A percentile compares a stretch with the other conserved stretches of the same genome.
Evolutionary conservation across 73 alveolate species (phyloP).

Genomic region (Stentor roeselii): DNA sequence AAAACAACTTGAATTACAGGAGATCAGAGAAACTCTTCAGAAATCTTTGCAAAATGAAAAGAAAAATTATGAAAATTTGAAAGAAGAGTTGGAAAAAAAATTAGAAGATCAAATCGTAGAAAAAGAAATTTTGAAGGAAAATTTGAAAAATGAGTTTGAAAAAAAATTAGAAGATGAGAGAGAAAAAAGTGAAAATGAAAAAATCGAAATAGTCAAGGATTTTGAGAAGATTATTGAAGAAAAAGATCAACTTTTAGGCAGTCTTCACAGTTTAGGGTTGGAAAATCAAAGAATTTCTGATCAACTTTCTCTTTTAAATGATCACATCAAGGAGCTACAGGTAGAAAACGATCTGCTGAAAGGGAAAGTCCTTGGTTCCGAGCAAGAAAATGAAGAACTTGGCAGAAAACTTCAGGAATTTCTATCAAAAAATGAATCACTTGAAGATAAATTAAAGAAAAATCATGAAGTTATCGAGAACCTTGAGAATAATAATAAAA

Average conservation of each 20-base stretch:
- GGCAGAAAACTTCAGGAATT: not conserved
- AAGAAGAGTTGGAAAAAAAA: too few relatives aligned
- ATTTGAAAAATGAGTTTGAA: not conserved
- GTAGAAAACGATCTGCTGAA: not conserved
- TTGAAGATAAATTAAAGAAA: not conserved
- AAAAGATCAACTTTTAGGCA: too few relatives aligned
- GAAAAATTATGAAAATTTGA: too few relatives aligned
- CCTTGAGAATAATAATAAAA: not conserved
- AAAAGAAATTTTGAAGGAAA: not conserved
- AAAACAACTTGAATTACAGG: not conserved
- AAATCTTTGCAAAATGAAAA: too few relatives aligned
- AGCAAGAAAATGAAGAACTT: not conserved
- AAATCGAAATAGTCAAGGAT: too few relatives aligned
- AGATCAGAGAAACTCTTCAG: not conserved
- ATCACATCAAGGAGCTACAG: not conserved
- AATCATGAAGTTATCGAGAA: not conserved
- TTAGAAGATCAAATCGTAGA: not conserved
- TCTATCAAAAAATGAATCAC: not conserved
- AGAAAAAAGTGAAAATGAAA: too few relatives aligned
- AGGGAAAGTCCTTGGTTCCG: too few relatives aligned
- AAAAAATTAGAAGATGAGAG: not conserved
- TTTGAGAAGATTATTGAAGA: too few relatives aligned
- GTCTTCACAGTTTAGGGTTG: too few relatives aligned
- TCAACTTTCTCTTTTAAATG: not conserved
- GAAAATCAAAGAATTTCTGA: not conserved